Conservation (phyloP, 371 early-diverging fungal genomes). For the Mortierella sp. region DNA sequence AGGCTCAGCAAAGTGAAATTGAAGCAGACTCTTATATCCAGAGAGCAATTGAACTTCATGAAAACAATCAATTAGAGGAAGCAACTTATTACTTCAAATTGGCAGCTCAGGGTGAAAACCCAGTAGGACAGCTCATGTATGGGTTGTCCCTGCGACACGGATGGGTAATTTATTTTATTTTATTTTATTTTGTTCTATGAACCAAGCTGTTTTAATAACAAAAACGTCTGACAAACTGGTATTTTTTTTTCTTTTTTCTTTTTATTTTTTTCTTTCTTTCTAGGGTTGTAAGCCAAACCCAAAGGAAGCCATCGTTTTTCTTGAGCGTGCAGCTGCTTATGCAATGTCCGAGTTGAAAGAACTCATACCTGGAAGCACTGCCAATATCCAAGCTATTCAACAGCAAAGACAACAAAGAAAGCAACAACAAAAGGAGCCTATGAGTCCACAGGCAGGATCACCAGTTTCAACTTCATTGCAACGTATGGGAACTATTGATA, state of each 20-base stretch:
- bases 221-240: too few species aligned
- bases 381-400: slow-evolving; percentile 32
- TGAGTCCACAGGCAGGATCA: background rate
- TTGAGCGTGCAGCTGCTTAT: slow-evolving; percentile 83
- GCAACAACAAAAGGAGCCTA: slow-evolving; percentile 10
- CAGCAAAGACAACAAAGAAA: slow-evolving; percentile 21
- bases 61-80: slow-evolving; percentile 77
- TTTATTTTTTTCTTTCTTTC: background rate
- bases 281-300: slow-evolving; percentile 79
- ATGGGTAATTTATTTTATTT: slow-evolving; percentile 63
- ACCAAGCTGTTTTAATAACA: background rate
- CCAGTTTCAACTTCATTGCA: slow-evolving; percentile 22
- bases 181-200: slow-evolving; percentile 59
- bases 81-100: slow-evolving; percentile 85
- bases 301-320: slow-evolving; percentile 73
- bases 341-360: slow-evolving; percentile 72
- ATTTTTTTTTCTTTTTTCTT: background rate
- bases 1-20: slow-evolving; percentile 47
- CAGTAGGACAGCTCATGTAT: slow-evolving; percentile 88
- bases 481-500: slow-evolving; percentile 35
- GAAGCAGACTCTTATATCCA: slow-evolving; percentile 66
- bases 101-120: slow-evolving; percentile 79
- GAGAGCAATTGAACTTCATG: slow-evolving; percentile 72
- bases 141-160: slow-evolving; percentile 93
- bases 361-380: slow-evolving; percentile 37